A percentile compares a stretch with the other conserved stretches of the same genome.
phyloP scores from a whole-genome alignment of 192 early-diverging fungal species.

The Diversispora eburnea region DNA sequence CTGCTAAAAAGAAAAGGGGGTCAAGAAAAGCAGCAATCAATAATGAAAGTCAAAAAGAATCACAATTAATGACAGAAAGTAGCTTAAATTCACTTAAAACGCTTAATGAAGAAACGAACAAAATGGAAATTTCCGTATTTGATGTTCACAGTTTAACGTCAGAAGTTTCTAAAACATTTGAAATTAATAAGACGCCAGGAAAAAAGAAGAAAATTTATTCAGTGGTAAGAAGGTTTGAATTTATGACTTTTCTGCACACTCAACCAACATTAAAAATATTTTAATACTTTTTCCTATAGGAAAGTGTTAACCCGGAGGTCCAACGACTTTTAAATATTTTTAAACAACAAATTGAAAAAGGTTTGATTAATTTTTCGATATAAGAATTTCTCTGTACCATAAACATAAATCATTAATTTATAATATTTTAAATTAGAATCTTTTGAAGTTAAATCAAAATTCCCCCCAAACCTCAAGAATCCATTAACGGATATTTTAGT shows the following conservation, averaged over 20 bases:
- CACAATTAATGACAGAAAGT: no score
- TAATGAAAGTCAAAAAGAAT: background rate
- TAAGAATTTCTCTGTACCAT: background rate
- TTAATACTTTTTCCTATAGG: background rate
- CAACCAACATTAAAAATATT: background rate
- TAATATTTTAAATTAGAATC: slow-evolving; percentile 30
- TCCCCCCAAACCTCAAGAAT: slow-evolving; percentile 43
- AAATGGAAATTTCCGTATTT: background rate
- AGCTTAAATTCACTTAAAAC: no score
- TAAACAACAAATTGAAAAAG: slow-evolving; percentile 1
- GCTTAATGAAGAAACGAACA: no score
- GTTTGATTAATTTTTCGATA: background rate
- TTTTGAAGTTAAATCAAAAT: slow-evolving; percentile 49
- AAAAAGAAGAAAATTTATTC: slow-evolving; percentile 21
- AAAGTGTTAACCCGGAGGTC: background rate
- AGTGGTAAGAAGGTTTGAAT: background rate
- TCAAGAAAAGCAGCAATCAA: background rate
- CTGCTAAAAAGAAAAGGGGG: background rate
- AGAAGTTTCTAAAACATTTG: background rate
- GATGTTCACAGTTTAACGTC: background rate
- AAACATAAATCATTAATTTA: background rate
- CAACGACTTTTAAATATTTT: background rate
- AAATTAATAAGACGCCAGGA: slow-evolving; percentile 9
- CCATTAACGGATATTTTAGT: slow-evolving; percentile 33
- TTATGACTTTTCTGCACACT: background rate